These are phyloP conservation scores for Codiaeum variegatum DNA, from an alignment of 441 rosid species.

Conservation along the genomic window DNA sequence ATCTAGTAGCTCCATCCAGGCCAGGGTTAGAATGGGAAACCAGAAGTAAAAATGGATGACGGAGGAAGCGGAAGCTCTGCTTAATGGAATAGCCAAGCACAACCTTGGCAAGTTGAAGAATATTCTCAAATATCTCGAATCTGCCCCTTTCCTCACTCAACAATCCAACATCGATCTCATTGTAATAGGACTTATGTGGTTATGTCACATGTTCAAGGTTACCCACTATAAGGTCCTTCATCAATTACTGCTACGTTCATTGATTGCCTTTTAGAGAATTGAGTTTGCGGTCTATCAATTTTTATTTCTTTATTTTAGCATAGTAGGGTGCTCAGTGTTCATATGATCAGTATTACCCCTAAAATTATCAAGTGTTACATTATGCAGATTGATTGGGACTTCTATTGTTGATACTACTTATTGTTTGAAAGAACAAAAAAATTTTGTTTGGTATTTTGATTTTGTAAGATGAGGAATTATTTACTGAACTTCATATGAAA, in stretches of 20 bases:
- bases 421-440: too few relatives aligned
- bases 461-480: conserved; percentile 7
- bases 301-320: not conserved
- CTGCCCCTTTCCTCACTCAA: conserved; percentile 50
- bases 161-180: conserved; percentile 93
- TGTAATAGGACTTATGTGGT: too few relatives aligned
- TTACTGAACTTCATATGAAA: not conserved
- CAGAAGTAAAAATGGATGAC: conserved; percentile 83
- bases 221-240: too few relatives aligned
- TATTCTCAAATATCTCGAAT: conserved; percentile 79
- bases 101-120: conserved; percentile 88
- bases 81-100: conserved; percentile 69
- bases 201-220: too few relatives aligned
- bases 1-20: too few relatives aligned
- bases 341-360: not conserved
- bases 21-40: too few relatives aligned
- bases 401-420: not conserved
- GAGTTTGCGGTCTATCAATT: not conserved
- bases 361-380: not conserved
- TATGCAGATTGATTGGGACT: not conserved
- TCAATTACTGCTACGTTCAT: not conserved
- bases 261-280: not conserved
- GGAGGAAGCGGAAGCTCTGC: conserved; percentile 77
- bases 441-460: not conserved
- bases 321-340: not conserved